Evolutionary conservation across 176 grass and related monocot genomes (phyloP).

Genomic region (Oryza glaberrima): DNA sequence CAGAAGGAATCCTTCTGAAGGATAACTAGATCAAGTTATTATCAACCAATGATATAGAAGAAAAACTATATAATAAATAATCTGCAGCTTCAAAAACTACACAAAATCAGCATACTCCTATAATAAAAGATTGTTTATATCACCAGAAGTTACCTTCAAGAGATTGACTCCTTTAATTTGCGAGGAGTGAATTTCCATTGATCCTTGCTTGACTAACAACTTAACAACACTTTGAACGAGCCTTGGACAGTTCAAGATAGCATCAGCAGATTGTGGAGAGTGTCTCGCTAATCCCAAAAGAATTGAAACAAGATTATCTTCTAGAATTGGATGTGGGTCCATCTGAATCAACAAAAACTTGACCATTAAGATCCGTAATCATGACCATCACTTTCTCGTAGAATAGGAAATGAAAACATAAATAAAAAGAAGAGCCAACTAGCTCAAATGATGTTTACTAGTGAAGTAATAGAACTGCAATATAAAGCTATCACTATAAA

Average conservation of each 20-base stretch:
- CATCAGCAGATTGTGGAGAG: slow-evolving; percentile 78
- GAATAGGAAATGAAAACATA: slow-evolving; percentile 13
- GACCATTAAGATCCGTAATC: slow-evolving; percentile 41
- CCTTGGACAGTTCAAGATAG: slow-evolving; percentile 75
- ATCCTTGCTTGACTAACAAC: slow-evolving; percentile 63
- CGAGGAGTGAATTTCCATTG: slow-evolving; percentile 54
- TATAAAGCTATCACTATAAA: slow-evolving; percentile 8
- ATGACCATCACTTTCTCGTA: neutral
- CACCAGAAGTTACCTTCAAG: slow-evolving; percentile 67
- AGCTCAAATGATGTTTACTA: slow-evolving; percentile 13
- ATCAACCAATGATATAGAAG: slow-evolving; percentile 15
- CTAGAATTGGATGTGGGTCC: slow-evolving; percentile 66
- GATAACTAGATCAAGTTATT: neutral
- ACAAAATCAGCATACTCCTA: slow-evolving; percentile 9
- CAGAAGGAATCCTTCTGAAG: neutral
- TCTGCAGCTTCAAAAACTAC: slow-evolving; percentile 4
- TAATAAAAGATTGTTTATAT: slow-evolving; percentile 11
- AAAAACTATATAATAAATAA: slow-evolving; percentile 19
- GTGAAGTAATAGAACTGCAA: neutral
- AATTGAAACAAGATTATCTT: slow-evolving; percentile 85
- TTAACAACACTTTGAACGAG: slow-evolving; percentile 77
- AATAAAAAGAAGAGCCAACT: slow-evolving; percentile 17
- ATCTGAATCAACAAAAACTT: slow-evolving; percentile 65
- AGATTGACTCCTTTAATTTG: slow-evolving; percentile 74
- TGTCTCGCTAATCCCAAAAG: slow-evolving; percentile 91